Conservation (phyloP, 2,329 filamentous ascomycete species). For the Hymenoscyphus occultus region DNA sequence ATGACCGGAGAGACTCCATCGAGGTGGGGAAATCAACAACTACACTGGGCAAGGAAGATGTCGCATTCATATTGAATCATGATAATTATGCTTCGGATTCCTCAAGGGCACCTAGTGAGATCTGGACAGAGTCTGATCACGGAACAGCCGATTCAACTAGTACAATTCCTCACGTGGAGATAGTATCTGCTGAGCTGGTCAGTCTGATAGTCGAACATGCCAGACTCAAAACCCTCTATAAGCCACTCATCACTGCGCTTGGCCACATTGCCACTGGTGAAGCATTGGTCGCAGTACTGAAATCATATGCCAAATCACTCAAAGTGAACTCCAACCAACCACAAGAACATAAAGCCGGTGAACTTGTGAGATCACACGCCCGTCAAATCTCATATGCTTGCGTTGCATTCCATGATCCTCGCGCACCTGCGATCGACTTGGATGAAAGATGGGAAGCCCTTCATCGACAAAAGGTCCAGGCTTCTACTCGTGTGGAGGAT, state of each 20-base stretch:
- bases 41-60: neutral
- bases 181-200: neutral
- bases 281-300: neutral
- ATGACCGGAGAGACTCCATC: neutral
- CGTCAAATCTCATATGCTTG: slow-evolving; percentile 3
- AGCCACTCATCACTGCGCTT: neutral
- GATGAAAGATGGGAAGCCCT: slow-evolving; percentile 3
- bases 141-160: neutral
- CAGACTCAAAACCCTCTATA: neutral
- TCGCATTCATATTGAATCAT: neutral
- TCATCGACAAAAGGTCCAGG: slow-evolving; percentile 3
- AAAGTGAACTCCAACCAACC: neutral
- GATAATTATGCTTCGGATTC: neutral
- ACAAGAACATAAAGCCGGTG: slow-evolving; percentile 6
- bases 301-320: neutral
- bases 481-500: neutral
- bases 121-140: neutral
- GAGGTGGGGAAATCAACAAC: neutral
- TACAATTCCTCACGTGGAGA: neutral
- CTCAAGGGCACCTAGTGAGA: neutral
- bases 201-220: neutral
- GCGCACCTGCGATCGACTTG: neutral
- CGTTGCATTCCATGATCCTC: slow-evolving; percentile 3
- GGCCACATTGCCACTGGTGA: neutral
- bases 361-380: slow-evolving; percentile 4